Evolutionary conservation across 148 eudicot species (phyloP).

Genomic region (Salicornia ramosissima): DNA sequence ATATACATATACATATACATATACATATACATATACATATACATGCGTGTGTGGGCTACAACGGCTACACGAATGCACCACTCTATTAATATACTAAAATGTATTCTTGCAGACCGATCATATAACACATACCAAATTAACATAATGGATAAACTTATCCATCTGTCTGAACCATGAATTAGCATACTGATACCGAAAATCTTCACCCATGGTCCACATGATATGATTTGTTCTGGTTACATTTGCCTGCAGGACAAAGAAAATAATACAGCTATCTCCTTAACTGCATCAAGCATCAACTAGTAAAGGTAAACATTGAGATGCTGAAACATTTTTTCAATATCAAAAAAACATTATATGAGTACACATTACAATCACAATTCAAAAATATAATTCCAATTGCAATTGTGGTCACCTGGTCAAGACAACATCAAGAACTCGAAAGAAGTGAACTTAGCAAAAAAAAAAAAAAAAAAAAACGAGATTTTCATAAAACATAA

Average conservation of each 20-base stretch:
- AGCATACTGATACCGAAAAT: constrained; percentile 73
- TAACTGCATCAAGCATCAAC: neutral
- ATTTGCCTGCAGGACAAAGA: constrained; percentile 46
- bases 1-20: too few relatives aligned
- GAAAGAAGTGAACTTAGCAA: neutral
- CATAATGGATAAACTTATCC: constrained; percentile 76
- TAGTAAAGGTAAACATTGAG: constrained; percentile 3
- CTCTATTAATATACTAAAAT: constrained; percentile 3
- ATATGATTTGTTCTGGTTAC: constrained; percentile 72
- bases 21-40: too few relatives aligned
- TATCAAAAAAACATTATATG: neutral
- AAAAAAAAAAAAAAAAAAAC: neutral
- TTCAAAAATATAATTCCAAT: too few relatives aligned
- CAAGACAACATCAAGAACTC: too few relatives aligned
- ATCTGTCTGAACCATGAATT: constrained; percentile 78
- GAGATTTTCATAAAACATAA: neutral
- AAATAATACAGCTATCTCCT: neutral
- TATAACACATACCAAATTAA: constrained; percentile 48
- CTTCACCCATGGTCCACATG: constrained; percentile 82
- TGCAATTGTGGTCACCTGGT: too few relatives aligned
- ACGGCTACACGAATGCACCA: neutral
- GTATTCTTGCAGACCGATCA: constrained; percentile 1
- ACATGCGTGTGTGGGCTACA: neutral
- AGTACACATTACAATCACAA: neutral
- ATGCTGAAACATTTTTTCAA: neutral